Evolutionary conservation across 345 rosid genomes (phyloP).

Genomic region (Eucalyptus regnans): DNA sequence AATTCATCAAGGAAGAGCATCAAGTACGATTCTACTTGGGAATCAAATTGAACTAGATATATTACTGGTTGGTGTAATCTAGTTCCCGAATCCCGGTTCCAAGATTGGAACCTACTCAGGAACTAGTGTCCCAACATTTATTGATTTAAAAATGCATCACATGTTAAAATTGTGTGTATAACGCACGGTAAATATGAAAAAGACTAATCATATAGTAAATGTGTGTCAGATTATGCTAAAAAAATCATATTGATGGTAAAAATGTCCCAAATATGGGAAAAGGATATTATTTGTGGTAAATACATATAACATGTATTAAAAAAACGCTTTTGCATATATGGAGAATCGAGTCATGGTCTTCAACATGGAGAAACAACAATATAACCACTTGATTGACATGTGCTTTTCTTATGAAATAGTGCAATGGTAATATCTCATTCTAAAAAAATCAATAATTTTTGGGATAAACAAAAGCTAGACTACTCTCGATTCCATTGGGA

Average conservation of each 20-base stretch:
- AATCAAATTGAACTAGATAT: rapidly evolving
- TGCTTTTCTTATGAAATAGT: rapidly evolving
- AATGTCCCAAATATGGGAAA: background rate
- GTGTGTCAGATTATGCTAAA: background rate
- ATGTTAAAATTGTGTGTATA: too few relatives aligned
- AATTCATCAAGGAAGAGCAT: background rate
- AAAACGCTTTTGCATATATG: background rate
- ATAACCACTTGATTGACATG: background rate
- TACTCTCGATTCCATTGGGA: rapidly evolving
- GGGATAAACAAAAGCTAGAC: rapidly evolving
- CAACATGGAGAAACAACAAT: background rate
- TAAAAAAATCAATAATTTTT: background rate
- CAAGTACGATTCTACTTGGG: background rate
- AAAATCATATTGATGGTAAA: background rate
- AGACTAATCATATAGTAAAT: background rate
- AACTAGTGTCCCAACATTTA: rapidly evolving
- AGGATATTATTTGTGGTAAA: background rate
- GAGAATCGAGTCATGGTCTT: background rate
- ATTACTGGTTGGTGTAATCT: rapidly evolving
- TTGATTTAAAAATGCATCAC: background rate
- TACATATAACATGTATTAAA: background rate
- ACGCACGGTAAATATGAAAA: rapidly evolving
- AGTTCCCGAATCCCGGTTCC: rapidly evolving
- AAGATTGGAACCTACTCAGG: rapidly evolving
- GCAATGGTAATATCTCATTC: background rate